phyloP scores from a whole-genome alignment of 257 asterid genomes.

The Solanum virginianum region DNA sequence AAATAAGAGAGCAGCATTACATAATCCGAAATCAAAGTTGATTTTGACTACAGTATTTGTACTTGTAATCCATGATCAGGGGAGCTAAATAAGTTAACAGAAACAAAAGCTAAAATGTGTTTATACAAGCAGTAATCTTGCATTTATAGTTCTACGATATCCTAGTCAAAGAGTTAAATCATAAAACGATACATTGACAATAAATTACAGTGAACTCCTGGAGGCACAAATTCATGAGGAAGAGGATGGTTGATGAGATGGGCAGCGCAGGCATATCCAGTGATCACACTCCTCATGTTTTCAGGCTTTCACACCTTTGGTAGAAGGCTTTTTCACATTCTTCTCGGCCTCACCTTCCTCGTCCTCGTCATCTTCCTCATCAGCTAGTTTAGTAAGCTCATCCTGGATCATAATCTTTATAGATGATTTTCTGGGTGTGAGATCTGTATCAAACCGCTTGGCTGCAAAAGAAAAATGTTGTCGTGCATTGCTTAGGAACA shows the following conservation, averaged over 20 bases:
- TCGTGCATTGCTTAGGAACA: not conserved
- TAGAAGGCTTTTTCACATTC: constrained; percentile 14
- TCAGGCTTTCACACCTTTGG: constrained; percentile 39
- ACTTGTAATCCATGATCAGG: not conserved
- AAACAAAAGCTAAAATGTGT: not conserved
- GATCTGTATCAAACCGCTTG: constrained; percentile 37
- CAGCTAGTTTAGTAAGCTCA: constrained; percentile 77
- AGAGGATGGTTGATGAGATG: not conserved
- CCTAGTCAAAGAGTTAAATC: not conserved
- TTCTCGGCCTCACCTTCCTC: constrained; percentile 33
- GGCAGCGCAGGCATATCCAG: not conserved
- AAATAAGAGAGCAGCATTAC: not conserved
- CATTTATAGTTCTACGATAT: not conserved
- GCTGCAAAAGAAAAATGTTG: constrained; percentile 27
- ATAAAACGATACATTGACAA: not conserved
- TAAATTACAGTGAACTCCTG: constrained; percentile 14
- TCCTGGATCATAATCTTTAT: constrained; percentile 87
- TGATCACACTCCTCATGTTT: not conserved
- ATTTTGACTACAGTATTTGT: not conserved
- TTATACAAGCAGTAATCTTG: not conserved
- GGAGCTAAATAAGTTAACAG: not conserved
- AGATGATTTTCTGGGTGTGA: constrained; percentile 39
- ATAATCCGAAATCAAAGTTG: not conserved
- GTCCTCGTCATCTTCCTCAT: constrained; percentile 44
- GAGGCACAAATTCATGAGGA: constrained; percentile 3